These are phyloP conservation scores for Cryphonectria radicalis DNA, from an alignment of 2,329 filamentous ascomycete species.

Conservation along the genomic window DNA sequence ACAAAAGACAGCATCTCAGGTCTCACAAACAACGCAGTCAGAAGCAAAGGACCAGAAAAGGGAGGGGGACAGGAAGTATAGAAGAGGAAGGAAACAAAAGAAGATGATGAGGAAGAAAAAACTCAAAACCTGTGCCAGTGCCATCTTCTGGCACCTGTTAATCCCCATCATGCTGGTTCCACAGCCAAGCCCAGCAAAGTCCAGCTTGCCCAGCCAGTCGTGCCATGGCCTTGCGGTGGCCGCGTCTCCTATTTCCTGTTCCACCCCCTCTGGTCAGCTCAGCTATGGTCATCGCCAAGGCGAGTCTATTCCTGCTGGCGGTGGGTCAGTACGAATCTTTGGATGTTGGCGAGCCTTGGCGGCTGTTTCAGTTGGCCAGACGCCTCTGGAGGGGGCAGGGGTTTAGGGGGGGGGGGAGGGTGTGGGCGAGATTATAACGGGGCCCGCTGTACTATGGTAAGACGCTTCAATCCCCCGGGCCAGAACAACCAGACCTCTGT, in stretches of 20 bases:
- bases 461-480: not conserved
- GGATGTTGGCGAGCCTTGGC: slow-evolving; percentile 26
- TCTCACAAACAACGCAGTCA: not conserved
- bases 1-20: not conserved
- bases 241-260: slow-evolving; percentile 19
- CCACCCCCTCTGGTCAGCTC: not conserved
- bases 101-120: not conserved
- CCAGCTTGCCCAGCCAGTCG: not conserved
- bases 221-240: slow-evolving; percentile 6
- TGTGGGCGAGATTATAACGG: slow-evolving; percentile 5
- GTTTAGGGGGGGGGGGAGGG: slow-evolving; percentile 5
- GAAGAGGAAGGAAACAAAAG: not conserved
- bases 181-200: slow-evolving; percentile 1
- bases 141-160: not conserved
- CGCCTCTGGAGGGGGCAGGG: slow-evolving; percentile 18
- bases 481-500: not conserved
- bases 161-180: not conserved
- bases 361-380: slow-evolving; percentile 29
- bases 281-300: slow-evolving; percentile 26
- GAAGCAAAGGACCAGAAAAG: not conserved
- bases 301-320: slow-evolving; percentile 9
- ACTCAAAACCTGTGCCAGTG: not conserved
- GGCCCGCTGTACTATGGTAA: not conserved
- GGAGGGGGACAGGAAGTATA: not conserved
- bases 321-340: slow-evolving; percentile 2